Evolutionary conservation across 108 stramenopile genomes (phyloP).

Genomic region (Bacterosira constricta): DNA sequence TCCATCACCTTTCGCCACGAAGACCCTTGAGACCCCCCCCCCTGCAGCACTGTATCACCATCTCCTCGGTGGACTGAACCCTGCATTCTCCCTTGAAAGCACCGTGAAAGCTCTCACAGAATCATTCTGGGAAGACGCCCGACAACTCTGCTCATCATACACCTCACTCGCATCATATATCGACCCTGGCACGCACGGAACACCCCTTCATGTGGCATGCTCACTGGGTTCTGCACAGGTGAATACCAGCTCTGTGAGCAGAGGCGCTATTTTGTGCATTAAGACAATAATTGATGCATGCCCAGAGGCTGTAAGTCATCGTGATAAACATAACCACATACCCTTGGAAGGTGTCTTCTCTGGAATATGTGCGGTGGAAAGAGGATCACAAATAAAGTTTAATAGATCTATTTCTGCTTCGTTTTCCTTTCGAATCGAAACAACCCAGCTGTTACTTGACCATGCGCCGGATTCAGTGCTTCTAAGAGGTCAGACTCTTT

Average conservation of each 20-base stretch:
- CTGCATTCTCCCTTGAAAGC: background rate
- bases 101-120: constrained; percentile 2
- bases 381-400: constrained; percentile 37
- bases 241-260: background rate
- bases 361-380: constrained; percentile 48
- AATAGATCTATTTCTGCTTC: constrained; percentile 14
- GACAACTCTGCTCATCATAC: background rate
- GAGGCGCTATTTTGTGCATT: constrained; percentile 36
- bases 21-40: background rate
- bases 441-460: constrained; percentile 3
- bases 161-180: constrained; percentile 38
- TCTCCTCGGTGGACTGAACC: background rate
- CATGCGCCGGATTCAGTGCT: background rate
- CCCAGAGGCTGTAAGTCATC: constrained; percentile 26
- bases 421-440: constrained; percentile 27
- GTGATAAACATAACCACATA: constrained; percentile 56
- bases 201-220: constrained; percentile 78
- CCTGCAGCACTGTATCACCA: background rate
- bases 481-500: constrained; percentile 40
- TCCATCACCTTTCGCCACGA: background rate
- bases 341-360: constrained; percentile 53
- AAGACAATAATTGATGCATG: constrained; percentile 27
- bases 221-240: constrained; percentile 47
- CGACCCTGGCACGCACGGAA: constrained; percentile 56
- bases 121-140: constrained; percentile 33